Conservation (phyloP, 2,329 filamentous ascomycete species). For the Ophiocordyceps polyrhachis-furcata region DNA sequence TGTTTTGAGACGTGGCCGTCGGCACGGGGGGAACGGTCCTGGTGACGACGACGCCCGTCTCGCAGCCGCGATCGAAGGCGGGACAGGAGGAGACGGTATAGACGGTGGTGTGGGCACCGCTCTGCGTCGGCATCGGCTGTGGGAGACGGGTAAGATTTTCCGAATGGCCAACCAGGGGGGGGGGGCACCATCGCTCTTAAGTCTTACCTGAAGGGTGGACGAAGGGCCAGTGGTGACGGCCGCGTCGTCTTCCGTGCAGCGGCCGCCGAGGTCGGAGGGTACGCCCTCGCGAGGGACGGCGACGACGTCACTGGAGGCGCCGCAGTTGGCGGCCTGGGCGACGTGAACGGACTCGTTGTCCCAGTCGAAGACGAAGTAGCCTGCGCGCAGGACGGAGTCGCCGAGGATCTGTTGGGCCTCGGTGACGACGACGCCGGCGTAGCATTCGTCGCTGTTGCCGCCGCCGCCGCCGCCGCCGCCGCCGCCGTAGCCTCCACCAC, state of each 20-base stretch:
- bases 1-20: too few species aligned
- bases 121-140: too few species aligned
- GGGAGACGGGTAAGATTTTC: too few species aligned
- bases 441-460: slow-evolving; percentile 17
- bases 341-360: slow-evolving; percentile 22
- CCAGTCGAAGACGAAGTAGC: slow-evolving; percentile 28
- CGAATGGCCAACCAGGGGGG: too few species aligned
- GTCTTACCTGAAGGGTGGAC: too few species aligned
- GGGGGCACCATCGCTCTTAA: too few species aligned
- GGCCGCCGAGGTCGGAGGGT: slow-evolving; percentile 12
- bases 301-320: slow-evolving; percentile 16
- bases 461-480: not conserved
- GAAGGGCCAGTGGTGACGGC: not conserved
- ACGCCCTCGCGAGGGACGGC: slow-evolving; percentile 14
- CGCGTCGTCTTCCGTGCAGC: slow-evolving; percentile 15
- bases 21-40: too few species aligned
- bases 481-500: not conserved
- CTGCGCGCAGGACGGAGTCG: slow-evolving; percentile 22
- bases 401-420: slow-evolving; percentile 24
- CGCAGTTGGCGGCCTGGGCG: slow-evolving; percentile 22
- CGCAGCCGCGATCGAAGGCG: too few species aligned
- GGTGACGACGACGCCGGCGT: slow-evolving; percentile 21
- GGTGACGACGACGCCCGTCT: too few species aligned
- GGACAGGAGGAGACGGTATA: too few species aligned
- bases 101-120: too few species aligned